Base-by-base conservation (phyloP, 768 basidiomycete species). In the Tulasnella sp. region DNA sequence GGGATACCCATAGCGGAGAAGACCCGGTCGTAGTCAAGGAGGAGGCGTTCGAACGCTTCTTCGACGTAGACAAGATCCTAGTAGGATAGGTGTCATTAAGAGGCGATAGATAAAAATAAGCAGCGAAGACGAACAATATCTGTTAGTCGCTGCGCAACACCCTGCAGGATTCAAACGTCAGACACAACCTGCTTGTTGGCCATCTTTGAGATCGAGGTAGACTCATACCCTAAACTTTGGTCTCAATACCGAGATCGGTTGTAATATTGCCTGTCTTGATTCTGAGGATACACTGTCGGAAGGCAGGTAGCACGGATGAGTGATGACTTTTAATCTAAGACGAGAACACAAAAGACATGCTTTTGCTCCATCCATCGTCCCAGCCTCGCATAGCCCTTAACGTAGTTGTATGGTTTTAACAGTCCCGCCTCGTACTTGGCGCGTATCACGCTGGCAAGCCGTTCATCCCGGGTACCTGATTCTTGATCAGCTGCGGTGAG, bases 371-470 rank as follows among this genome's bases (percentile, higher is more conserved):
- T 95, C 93, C 93, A 97, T 58, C 88, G 79, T 56, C 85, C 88
- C 64, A 97, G 72, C 61, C 94, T 76, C 13, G 90, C 86, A 66
- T 97, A 98, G 0, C 95, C 95, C 67, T 93, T 93, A 51, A 93
- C 91, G 65, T 97, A 96, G 71, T 97, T 94, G 67, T 95, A 96
- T 2, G 95, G 95, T 68, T 90, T 93, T 64, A 97, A 73, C 44
- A 98, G 71, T 0, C 94, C 95, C 2, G 95, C 95, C 68, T 98
- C 94, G 71, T 96, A 97, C 72, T 97, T 98, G 67, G 88, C 91
- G 65, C 87, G 80, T 65, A 97, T 98, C 64, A 97, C 95, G 60
- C 88, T 79, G 65, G 85, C 88, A 52, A 98, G 73, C 1, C 94
- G 82, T 65, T 95, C 89, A 65, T 94, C 88, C 44, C 95, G 77